Evolutionary conservation across 345 rosid species (phyloP), one percentile per base, ranked within the genome.

Genomic region (Bruguiera gymnorhiza): DNA sequence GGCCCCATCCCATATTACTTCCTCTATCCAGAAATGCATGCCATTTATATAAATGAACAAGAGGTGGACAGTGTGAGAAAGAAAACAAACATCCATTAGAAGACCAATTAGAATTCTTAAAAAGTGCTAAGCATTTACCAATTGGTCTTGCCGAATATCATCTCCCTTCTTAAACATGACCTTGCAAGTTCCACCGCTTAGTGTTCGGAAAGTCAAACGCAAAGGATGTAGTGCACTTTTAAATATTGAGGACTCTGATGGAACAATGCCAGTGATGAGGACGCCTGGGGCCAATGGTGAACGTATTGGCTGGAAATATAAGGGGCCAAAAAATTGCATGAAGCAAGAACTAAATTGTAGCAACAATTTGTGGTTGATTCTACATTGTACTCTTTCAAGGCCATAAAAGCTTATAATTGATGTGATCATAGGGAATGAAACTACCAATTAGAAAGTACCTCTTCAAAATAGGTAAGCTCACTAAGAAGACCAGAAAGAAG

Each of bases 131-230:
- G 58, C 50, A 68, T 43, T 72, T 84, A 95, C 99, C 96, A 95
- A 82, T 82, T 95, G 99, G 77, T 95, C 99, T 85, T 95, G 99
- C 61, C 98, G 88, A 78, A 95, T 85, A 80, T 95, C 98, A 79
- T 95, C 99, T 75, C 99, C 99, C 89, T 92, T 92, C 85, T 92
- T 90, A 76, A 95, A 95, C 66, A 95, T 92, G 63, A 95, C 67
- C 85, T 83, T 88, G 87, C 86, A 85, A 71, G 78, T 83, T 76
- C 91, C 97, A 75, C 92, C 97, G 56, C 73, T 83, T 66, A 83
- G 90, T 36, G 91, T 86, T 60, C 92, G 87, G 72, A 95, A 95
- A 65, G 97, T 82, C 79, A 95, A 85, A 57, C 91, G 92, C 83
- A 92, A 80, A 58, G 99, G 99, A 86, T 85, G 86, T 57, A 95